Evolutionary conservation across 257 asterid genomes (phyloP).

Genomic region (Rehmannia glutinosa): DNA sequence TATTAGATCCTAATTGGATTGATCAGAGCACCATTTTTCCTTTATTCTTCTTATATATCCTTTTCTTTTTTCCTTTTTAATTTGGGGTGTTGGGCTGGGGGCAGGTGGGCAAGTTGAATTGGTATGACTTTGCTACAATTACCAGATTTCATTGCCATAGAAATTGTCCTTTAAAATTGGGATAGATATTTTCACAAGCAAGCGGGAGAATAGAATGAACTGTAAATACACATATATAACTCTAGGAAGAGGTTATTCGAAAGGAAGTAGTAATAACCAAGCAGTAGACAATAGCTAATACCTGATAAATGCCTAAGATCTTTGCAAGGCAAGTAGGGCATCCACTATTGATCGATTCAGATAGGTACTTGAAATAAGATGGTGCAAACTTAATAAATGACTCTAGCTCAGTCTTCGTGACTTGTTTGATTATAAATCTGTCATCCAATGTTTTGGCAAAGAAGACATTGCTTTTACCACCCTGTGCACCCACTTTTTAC

Average conservation of each 20-base stretch:
- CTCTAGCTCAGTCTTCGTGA: constrained; percentile 73
- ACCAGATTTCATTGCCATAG: background rate
- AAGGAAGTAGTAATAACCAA: background rate
- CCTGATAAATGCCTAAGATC: constrained; percentile 87
- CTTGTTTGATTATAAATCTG: constrained; percentile 77
- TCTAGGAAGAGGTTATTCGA: background rate
- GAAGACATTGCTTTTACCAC: constrained; percentile 81
- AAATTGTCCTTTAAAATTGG: too few relatives aligned
- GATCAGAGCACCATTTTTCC: background rate
- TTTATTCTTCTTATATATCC: background rate
- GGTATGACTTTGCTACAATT: background rate
- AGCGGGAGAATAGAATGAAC: background rate
- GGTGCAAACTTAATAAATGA: constrained; percentile 70
- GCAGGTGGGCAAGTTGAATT: background rate
- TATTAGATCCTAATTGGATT: too few relatives aligned
- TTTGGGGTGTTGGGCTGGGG: background rate
- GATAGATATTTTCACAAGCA: background rate
- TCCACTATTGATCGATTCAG: constrained; percentile 50
- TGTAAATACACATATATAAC: background rate
- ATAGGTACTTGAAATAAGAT: constrained; percentile 63
- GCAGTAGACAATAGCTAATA: constrained; percentile 16
- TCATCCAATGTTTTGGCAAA: constrained; percentile 78
- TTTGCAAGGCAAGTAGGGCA: constrained; percentile 83
- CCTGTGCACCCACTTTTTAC: constrained; percentile 89
- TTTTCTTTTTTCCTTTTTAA: background rate